A percentile compares a stretch with the other conserved stretches of the same genome.
Conservation (phyloP, 2,329 filamentous ascomycete genomes). For the Microcyclospora tardicrescens region DNA sequence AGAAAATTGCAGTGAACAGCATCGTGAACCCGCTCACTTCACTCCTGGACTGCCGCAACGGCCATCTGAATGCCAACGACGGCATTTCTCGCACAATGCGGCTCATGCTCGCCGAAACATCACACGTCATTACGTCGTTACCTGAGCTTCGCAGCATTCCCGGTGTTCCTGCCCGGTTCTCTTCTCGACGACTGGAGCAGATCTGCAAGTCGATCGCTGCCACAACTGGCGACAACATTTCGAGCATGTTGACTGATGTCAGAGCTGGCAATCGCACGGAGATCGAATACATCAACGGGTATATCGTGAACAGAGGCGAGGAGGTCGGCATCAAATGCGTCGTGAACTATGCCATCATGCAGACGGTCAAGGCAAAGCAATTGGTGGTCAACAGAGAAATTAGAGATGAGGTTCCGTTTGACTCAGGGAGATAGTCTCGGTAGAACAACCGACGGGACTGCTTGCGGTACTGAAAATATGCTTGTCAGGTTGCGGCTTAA, state of each 20-base stretch:
- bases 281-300: conserved; percentile 78
- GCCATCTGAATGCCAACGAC: conserved; percentile 54
- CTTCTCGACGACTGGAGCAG: conserved; percentile 47
- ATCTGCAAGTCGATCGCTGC: conserved; percentile 43
- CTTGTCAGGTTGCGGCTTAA: too few relatives aligned
- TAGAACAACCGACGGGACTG: too few relatives aligned
- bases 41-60: conserved; percentile 63
- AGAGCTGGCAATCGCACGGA: conserved; percentile 52
- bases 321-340: conserved; percentile 60
- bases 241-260: conserved; percentile 56
- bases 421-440: too few relatives aligned
- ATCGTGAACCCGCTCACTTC: conserved; percentile 73
- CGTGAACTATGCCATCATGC: conserved; percentile 59
- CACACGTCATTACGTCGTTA: conserved; percentile 54
- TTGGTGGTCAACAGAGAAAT: conserved; percentile 30
- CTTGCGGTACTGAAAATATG: too few relatives aligned
- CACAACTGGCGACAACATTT: conserved; percentile 44
- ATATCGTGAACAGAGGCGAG: conserved; percentile 61
- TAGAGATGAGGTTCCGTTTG: conserved; percentile 25
- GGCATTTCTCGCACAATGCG: conserved; percentile 54
- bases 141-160: conserved; percentile 58
- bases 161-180: conserved; percentile 46
- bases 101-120: conserved; percentile 61
- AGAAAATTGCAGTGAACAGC: conserved; percentile 61
- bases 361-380: conserved; percentile 60